Evolutionary conservation across 495 filamentous ascomycete genomes (phyloP).

Genomic region (Lichenothelia convexa): DNA sequence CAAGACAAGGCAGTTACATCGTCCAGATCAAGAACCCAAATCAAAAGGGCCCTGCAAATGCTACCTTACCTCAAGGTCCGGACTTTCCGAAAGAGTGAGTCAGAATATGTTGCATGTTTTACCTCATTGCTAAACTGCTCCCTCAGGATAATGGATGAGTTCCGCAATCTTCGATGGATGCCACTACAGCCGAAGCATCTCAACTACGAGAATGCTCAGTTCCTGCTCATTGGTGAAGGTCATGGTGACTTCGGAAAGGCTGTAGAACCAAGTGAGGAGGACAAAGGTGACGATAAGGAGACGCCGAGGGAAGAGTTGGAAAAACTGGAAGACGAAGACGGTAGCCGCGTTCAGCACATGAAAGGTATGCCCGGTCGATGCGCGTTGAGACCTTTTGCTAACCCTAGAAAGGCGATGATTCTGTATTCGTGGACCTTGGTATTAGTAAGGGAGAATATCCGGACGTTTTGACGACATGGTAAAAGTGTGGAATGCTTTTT

Average conservation of each 20-base stretch:
- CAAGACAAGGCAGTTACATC: slow-evolving; percentile 56
- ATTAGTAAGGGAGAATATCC: slow-evolving; percentile 23
- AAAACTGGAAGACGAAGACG: slow-evolving; percentile 42
- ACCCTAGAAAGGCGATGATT: slow-evolving; percentile 15
- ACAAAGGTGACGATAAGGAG: slow-evolving; percentile 36
- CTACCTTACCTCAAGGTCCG: slow-evolving; percentile 42
- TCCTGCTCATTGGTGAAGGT: slow-evolving; percentile 65
- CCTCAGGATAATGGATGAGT: slow-evolving; percentile 47
- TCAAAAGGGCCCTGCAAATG: slow-evolving; percentile 41
- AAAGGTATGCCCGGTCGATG: slow-evolving; percentile 22
- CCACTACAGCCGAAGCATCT: slow-evolving; percentile 57
- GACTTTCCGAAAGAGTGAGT: slow-evolving; percentile 59
- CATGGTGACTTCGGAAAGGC: slow-evolving; percentile 39
- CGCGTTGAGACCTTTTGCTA: neutral
- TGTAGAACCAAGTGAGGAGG: slow-evolving; percentile 31
- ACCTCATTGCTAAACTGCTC: too few species aligned
- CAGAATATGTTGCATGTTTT: neutral
- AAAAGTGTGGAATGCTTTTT: too few species aligned
- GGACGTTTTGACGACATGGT: slow-evolving; percentile 22
- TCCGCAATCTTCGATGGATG: slow-evolving; percentile 54
- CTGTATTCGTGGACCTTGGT: slow-evolving; percentile 22
- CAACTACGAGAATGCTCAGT: slow-evolving; percentile 60
- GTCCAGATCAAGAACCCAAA: slow-evolving; percentile 68
- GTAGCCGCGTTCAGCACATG: slow-evolving; percentile 36
- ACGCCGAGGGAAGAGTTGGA: slow-evolving; percentile 41